Conservation (phyloP, 2,329 filamentous ascomycete genomes). For the Alternaria triticina region DNA sequence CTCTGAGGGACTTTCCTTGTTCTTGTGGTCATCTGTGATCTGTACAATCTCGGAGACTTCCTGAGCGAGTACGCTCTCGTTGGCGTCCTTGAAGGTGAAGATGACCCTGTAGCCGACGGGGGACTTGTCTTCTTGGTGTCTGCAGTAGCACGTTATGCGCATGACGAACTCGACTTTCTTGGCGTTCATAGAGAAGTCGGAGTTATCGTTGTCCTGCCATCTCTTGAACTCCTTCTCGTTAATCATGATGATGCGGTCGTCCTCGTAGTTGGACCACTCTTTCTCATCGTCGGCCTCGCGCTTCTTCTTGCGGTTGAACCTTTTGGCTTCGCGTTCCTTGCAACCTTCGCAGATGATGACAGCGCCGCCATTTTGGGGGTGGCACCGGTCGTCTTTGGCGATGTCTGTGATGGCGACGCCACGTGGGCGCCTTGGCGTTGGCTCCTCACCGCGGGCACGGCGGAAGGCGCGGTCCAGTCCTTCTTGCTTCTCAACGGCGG, state of each 20-base stretch:
- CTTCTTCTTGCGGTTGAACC: conserved; percentile 92
- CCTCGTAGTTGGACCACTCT: conserved; percentile 66
- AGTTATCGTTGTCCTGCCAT: conserved; percentile 36
- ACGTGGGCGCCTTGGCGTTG: conserved; percentile 45
- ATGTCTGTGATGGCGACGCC: conserved; percentile 51
- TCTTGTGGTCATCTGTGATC: conserved; percentile 98
- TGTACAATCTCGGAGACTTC: conserved; percentile 80
- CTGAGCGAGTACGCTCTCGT: conserved; percentile 79
- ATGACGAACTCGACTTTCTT: conserved; percentile 86
- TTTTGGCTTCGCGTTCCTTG: conserved; percentile 87
- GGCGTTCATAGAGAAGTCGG: conserved; percentile 48
- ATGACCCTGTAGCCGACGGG: conserved; percentile 81
- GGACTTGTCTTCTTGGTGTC: conserved; percentile 91
- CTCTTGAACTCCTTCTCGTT: conserved; percentile 48
- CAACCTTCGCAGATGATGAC: conserved; percentile 92
- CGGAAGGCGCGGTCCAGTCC: conserved; percentile 71
- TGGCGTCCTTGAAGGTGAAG: conserved; percentile 87
- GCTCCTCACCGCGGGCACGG: conserved; percentile 58
- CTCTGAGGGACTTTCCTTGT: conserved; percentile 39
- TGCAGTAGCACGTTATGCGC: conserved; percentile 96
- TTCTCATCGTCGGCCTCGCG: conserved; percentile 86
- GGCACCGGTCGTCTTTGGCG: conserved; percentile 68
- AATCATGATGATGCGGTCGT: conserved; percentile 53
- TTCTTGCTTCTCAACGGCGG: conserved; percentile 79
- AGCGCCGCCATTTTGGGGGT: conserved; percentile 87